These are phyloP conservation scores for Hypoxylon sp. DNA, from an alignment of 2,329 filamentous ascomycete genomes.

Conservation along the genomic window DNA sequence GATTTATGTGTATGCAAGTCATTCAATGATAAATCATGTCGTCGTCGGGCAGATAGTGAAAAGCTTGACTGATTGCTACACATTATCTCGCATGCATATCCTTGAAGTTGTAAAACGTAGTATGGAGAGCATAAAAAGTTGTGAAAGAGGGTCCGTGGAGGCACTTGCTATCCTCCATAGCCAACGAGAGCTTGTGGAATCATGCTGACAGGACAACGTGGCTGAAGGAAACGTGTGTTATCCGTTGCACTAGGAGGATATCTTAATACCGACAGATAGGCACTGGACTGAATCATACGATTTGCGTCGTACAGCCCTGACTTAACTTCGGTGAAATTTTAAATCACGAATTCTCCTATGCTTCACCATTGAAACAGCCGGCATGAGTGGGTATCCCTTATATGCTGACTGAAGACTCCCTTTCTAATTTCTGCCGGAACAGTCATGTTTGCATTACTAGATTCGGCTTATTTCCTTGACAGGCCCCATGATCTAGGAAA, in stretches of 20 bases:
- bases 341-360: slow-evolving; percentile 13
- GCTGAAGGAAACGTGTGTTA: not conserved
- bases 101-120: slow-evolving; percentile 2
- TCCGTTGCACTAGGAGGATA: not conserved
- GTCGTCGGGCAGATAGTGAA: slow-evolving; percentile 3
- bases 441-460: slow-evolving; percentile 32
- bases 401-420: not conserved
- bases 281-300: slow-evolving; percentile 22
- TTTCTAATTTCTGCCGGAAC: slow-evolving; percentile 12
- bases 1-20: not conserved
- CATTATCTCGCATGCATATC: slow-evolving; percentile 4
- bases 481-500: slow-evolving; percentile 7
- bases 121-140: slow-evolving; percentile 14
- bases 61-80: slow-evolving; percentile 5
- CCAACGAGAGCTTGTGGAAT: slow-evolving; percentile 33
- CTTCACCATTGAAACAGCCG: slow-evolving; percentile 7
- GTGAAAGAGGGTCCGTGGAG: slow-evolving; percentile 2
- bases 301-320: slow-evolving; percentile 31
- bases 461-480: slow-evolving; percentile 8
- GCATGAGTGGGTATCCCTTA: not conserved
- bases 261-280: slow-evolving; percentile 18
- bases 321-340: slow-evolving; percentile 37
- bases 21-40: slow-evolving; percentile 5
- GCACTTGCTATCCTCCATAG: slow-evolving; percentile 4
- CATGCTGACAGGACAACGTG: slow-evolving; percentile 19